Conservation (phyloP, 495 filamentous ascomycete species). For the Tricharina praecox region DNA sequence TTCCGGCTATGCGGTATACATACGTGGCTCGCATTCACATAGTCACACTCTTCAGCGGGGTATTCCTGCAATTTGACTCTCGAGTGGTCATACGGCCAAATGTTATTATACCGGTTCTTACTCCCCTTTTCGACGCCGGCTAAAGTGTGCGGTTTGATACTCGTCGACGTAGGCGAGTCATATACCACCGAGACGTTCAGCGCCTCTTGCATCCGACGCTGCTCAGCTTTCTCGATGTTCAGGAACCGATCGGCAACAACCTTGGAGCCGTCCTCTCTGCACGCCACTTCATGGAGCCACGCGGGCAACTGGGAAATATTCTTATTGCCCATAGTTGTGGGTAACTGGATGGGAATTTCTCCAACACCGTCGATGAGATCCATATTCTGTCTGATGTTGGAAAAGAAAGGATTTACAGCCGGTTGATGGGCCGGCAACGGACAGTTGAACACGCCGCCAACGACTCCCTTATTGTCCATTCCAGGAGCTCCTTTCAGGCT, state of each 20-base stretch:
- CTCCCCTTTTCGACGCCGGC: constrained; percentile 86
- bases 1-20: constrained; percentile 62
- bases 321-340: constrained; percentile 37
- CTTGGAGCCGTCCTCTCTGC: constrained; percentile 54
- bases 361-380: constrained; percentile 88
- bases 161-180: constrained; percentile 20
- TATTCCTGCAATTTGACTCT: constrained; percentile 62
- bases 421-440: constrained; percentile 51
- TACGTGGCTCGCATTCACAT: constrained; percentile 85
- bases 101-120: constrained; percentile 96
- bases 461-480: constrained; percentile 57
- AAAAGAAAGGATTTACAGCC: constrained; percentile 77
- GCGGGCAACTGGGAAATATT: constrained; percentile 38
- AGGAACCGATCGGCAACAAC: constrained; percentile 69
- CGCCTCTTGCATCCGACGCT: constrained; percentile 81
- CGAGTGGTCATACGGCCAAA: constrained; percentile 90
- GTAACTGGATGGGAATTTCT: constrained; percentile 62
- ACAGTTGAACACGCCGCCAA: constrained; percentile 52
- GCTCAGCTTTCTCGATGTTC: constrained; percentile 64
- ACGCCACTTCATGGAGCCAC: constrained; percentile 59
- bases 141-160: constrained; percentile 31
- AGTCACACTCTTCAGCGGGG: constrained; percentile 64
- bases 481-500: constrained; percentile 37
- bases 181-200: constrained; percentile 38
- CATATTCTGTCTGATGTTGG: constrained; percentile 92